Base-by-base conservation (phyloP, 192 early-diverging fungal species). In the Linnemannia hyalina region DNA sequence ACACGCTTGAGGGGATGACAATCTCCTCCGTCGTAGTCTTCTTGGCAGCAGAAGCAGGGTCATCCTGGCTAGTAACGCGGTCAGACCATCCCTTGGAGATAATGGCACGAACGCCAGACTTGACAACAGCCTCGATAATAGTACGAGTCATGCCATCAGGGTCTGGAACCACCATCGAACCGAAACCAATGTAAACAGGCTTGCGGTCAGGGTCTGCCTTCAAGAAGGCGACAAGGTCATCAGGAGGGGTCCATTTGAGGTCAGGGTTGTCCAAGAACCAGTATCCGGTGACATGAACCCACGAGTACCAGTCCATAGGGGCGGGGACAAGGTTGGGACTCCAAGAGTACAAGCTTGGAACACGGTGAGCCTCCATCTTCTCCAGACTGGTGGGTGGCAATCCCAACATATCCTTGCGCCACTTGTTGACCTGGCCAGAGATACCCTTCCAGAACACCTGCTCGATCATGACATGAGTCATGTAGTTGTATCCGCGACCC, bases 111-210 rank as follows among this genome's bases (percentile, higher is more conserved):
- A 95, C 95, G 32, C 89, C 91, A 40, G 94, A 89, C 73, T 91
- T 88, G 40, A 89, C 70, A 18, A 94, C 91, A 55, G 94, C 91
- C n/a, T 94, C 92, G 5, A 94, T 89, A 79, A 96, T 93, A 0
- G 86, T 80, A 22, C 81, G 84, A 3, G 94, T 94, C 70, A 95
- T 83, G 32, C 85, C 93, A 26, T 92, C 86, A 15, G 95, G 94
- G 85, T 95, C 93, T 32, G 91, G 84, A 15, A 95, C 94, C 32
- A 95, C 92, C 80, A 96, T 96, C 40, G 93, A 94, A 40, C 95
- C 95, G 82, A 95, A 95, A 4, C 95, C 95, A 80, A 96, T 95
- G 80, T 96, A 96, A 5, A 96, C 88, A 0, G 92, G 89, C 52
- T 89, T 82, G 32, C 83, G 80, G 0, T 82, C 63, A 46, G 75